A percentile compares a stretch with the other conserved stretches of the same genome.
Evolutionary conservation across 2,329 filamentous ascomycete genomes (phyloP).

Genomic region (Penicillium oxalicum): DNA sequence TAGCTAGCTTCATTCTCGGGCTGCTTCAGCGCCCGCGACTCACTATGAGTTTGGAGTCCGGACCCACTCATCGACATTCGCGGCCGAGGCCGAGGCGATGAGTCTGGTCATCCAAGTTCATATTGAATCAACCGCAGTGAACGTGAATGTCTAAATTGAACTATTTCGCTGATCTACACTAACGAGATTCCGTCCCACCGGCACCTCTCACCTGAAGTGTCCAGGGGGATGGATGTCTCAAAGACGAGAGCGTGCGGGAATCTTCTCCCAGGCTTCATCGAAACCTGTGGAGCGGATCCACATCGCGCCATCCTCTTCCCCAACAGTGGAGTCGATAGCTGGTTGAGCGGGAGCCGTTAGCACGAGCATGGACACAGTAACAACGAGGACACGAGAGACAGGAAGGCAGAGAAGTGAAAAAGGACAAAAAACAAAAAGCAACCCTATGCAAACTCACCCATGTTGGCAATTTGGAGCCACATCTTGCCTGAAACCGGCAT

Average conservation of each 20-base stretch:
- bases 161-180: too few species aligned
- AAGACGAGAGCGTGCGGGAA: constrained; percentile 18
- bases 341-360: constrained; percentile 2
- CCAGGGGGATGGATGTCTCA: constrained; percentile 3
- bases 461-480: constrained; percentile 43
- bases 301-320: constrained; percentile 16
- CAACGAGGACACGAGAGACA: neutral
- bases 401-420: neutral
- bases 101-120: neutral
- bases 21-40: too few species aligned
- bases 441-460: constrained; percentile 28
- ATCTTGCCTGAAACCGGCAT: constrained; percentile 38
- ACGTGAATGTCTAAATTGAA: too few species aligned
- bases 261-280: constrained; percentile 36
- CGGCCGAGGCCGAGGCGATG: too few species aligned
- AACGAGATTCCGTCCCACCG: too few species aligned
- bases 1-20: too few species aligned
- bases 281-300: constrained; percentile 41
- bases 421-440: neutral
- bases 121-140: neutral
- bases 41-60: too few species aligned
- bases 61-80: too few species aligned
- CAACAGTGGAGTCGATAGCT: constrained; percentile 36
- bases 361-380: too few species aligned
- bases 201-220: too few species aligned